Conservation (phyloP, 768 basidiomycete genomes). For the Kwoniella bestiolae region DNA sequence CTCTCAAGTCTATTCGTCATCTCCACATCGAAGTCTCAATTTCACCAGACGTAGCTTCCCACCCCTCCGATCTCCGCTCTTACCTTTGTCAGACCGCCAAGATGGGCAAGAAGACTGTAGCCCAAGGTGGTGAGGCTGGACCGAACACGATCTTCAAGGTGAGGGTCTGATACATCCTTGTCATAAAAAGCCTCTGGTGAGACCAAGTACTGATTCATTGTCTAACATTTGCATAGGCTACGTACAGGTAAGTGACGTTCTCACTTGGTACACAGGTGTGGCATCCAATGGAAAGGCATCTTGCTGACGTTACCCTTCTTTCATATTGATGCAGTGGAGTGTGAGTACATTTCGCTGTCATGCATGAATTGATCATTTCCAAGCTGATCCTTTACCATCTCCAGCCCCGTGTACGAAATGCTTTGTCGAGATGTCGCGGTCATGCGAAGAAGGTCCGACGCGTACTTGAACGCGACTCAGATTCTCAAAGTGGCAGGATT, state of each 20-base stretch:
- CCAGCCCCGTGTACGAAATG: constrained; percentile 57
- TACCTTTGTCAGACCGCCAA: constrained; percentile 1
- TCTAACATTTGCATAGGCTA: constrained; percentile 36
- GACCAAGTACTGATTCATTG: constrained; percentile 11
- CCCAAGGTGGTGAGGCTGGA: constrained; percentile 42
- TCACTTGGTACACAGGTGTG: background rate
- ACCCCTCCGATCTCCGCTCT: background rate
- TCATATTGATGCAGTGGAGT: constrained; percentile 48
- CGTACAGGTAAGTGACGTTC: constrained; percentile 47
- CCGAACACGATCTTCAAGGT: constrained; percentile 55
- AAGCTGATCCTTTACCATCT: background rate
- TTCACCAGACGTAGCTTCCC: background rate
- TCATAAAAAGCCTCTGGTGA: background rate
- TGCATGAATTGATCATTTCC: background rate
- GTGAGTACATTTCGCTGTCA: constrained; percentile 36
- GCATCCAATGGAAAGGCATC: background rate
- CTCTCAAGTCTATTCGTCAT: background rate
- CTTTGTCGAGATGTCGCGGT: constrained; percentile 71
- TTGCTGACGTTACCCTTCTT: constrained; percentile 12
- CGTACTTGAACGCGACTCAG: constrained; percentile 94
- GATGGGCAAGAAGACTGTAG: constrained; percentile 51
- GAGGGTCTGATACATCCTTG: constrained; percentile 11
- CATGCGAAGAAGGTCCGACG: constrained; percentile 94
- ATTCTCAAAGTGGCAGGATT: constrained; percentile 99
- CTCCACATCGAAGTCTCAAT: background rate